Evolutionary conservation across 2,329 filamentous ascomycete genomes (phyloP).

Genomic region (Albifimbria verrucaria): DNA sequence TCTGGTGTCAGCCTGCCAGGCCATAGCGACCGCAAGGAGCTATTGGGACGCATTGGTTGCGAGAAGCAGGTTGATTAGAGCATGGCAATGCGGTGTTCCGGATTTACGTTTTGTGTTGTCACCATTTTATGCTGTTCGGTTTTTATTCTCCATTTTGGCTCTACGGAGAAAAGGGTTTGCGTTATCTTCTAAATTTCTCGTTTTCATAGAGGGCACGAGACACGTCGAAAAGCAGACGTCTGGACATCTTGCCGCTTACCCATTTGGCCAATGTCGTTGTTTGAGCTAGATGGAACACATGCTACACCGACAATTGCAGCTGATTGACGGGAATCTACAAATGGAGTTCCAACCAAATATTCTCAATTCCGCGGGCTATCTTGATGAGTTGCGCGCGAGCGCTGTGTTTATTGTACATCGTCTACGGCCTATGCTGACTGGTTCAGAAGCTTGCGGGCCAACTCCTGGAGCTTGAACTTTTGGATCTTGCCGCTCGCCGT

Average conservation of each 20-base stretch:
- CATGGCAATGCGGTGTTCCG: conserved; percentile 15
- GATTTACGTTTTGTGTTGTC: neutral
- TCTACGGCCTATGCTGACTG: no score
- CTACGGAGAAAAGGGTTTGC: conserved; percentile 7
- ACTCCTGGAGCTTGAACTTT: conserved; percentile 80
- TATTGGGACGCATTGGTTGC: conserved; percentile 78
- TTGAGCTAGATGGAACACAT: neutral
- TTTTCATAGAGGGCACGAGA: neutral
- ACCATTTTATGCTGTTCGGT: neutral
- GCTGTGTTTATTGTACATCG: no score
- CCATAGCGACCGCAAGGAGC: conserved; percentile 74
- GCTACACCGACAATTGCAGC: neutral
- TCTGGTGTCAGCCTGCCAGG: conserved; percentile 65
- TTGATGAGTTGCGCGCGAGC: no score
- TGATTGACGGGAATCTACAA: neutral
- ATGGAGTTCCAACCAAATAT: no score
- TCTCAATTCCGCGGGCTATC: no score
- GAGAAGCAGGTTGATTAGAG: conserved; percentile 64
- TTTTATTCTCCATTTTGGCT: conserved; percentile 8
- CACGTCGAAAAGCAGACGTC: neutral
- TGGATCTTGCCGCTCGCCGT: conserved; percentile 96
- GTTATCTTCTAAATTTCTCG: conserved; percentile 1
- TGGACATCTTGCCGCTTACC: neutral
- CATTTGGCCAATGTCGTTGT: neutral
- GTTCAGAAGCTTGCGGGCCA: conserved; percentile 42